Evolutionary conservation across 805 yeast genomes (phyloP).

Genomic region (Lachancea thermotolerans): DNA sequence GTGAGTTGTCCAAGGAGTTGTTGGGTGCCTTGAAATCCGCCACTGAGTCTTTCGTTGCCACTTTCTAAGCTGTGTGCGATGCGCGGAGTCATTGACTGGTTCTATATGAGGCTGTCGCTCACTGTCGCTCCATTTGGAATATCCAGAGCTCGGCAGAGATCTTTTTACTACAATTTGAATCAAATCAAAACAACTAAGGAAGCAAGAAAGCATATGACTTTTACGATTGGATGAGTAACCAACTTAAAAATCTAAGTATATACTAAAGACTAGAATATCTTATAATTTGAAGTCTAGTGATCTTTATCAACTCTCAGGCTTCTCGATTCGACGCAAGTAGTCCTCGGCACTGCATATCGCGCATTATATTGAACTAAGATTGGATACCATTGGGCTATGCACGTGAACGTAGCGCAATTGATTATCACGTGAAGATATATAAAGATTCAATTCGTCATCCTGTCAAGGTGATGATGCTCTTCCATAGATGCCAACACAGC

Average conservation of each 20-base stretch:
- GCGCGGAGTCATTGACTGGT: conserved; percentile 6
- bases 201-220: conserved; percentile 14
- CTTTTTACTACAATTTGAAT: not conserved
- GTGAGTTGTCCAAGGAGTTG: conserved; percentile 83
- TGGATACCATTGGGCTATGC: no score
- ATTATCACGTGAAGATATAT: no score
- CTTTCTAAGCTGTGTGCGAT: conserved; percentile 48
- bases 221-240: conserved; percentile 15
- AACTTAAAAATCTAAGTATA: conserved; percentile 12
- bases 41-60: conserved; percentile 86
- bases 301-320: not conserved
- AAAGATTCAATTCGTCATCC: no score
- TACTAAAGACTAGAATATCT: not conserved
- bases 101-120: not conserved
- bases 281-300: not conserved
- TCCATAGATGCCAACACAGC: no score
- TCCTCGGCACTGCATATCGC: no score
- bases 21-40: conserved; percentile 84
- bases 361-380: no score
- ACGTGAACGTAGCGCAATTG: no score
- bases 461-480: no score
- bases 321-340: not conserved
- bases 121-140: no score
- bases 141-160: no score
- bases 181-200: not conserved